A percentile compares a stretch with the other conserved stretches of the same genome.
phyloP scores from a whole-genome alignment of 805 yeast genomes.

The Danielozyma ontarioensis region DNA sequence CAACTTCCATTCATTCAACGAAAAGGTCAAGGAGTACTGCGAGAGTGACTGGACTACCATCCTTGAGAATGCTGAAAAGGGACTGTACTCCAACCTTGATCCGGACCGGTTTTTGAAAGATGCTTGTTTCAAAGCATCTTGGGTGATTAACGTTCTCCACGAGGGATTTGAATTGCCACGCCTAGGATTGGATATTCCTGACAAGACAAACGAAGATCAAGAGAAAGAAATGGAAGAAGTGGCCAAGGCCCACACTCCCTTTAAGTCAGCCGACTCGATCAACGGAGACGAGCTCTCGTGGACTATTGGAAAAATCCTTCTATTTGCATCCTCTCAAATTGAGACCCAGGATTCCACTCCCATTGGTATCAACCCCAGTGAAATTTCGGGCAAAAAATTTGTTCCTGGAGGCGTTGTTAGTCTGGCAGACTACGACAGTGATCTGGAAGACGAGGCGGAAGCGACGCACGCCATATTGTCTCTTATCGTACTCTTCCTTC shows the following conservation, averaged over 20 bases:
- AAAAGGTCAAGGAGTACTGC: conserved; percentile 67
- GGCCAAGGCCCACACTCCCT: conserved; percentile 46
- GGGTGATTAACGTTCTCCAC: conserved; percentile 86
- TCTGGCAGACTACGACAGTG: conserved; percentile 8
- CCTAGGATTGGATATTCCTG: conserved; percentile 44
- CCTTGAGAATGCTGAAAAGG: conserved; percentile 45
- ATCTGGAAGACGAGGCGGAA: conserved; percentile 12
- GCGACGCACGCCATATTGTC: conserved; percentile 5
- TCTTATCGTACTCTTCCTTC: conserved; percentile 12
- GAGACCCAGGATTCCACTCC: conserved; percentile 43
- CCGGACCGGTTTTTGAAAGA: conserved; percentile 50
- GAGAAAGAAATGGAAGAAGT: conserved; percentile 23
- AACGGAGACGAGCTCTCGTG: conserved; percentile 87
- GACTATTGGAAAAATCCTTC: conserved; percentile 86
- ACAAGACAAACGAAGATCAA: conserved; percentile 10
- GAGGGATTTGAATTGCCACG: conserved; percentile 91
- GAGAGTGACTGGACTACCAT: conserved; percentile 63
- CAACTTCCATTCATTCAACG: conserved; percentile 65
- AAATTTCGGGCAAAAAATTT: conserved; percentile 25
- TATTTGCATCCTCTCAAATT: conserved; percentile 75
- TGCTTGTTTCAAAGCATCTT: conserved; percentile 91
- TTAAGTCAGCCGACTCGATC: conserved; percentile 76
- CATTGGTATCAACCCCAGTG: conserved; percentile 41
- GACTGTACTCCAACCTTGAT: conserved; percentile 53
- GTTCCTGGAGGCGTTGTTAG: conserved; percentile 23